Conservation (phyloP, 2,329 filamentous ascomycete genomes). For the Arthrobotrys megalospora region DNA sequence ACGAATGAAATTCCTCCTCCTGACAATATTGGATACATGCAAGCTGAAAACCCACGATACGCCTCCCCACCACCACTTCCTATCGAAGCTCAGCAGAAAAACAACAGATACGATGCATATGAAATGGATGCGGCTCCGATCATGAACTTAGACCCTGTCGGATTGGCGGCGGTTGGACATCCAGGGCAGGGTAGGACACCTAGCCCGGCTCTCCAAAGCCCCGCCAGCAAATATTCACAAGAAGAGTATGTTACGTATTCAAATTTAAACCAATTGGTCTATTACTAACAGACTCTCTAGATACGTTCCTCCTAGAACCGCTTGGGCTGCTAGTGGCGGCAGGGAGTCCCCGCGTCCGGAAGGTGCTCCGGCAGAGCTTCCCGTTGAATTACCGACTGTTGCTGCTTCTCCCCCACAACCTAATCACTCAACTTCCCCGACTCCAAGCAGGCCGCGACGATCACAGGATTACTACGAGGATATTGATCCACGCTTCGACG, state of each 20-base stretch:
- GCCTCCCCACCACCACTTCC: constrained; percentile 44
- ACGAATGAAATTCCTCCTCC: constrained; percentile 47
- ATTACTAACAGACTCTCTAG: constrained; percentile 41
- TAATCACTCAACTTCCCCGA: constrained; percentile 28
- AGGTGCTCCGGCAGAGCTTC: constrained; percentile 60
- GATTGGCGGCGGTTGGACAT: constrained; percentile 41
- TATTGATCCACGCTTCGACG: constrained; percentile 83
- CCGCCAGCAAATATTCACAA: constrained; percentile 59
- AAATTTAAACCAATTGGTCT: neutral
- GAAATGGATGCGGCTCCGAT: constrained; percentile 60
- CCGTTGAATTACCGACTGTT: constrained; percentile 62
- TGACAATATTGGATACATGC: constrained; percentile 31
- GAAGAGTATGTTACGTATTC: constrained; percentile 49
- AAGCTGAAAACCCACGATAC: constrained; percentile 55
- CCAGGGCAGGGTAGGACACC: constrained; percentile 39
- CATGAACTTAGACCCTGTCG: constrained; percentile 31
- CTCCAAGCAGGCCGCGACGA: constrained; percentile 39
- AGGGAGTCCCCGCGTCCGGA: constrained; percentile 19
- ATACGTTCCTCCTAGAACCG: constrained; percentile 63
- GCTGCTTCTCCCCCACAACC: constrained; percentile 35
- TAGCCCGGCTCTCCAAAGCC: constrained; percentile 53
- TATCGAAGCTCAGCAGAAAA: constrained; percentile 2
- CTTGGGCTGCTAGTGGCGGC: constrained; percentile 58
- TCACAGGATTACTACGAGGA: constrained; percentile 85
- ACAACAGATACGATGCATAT: constrained; percentile 44